These are phyloP conservation scores for Fusarium gaditjirri DNA, from an alignment of 2,329 filamentous ascomycete species.

Conservation along the genomic window DNA sequence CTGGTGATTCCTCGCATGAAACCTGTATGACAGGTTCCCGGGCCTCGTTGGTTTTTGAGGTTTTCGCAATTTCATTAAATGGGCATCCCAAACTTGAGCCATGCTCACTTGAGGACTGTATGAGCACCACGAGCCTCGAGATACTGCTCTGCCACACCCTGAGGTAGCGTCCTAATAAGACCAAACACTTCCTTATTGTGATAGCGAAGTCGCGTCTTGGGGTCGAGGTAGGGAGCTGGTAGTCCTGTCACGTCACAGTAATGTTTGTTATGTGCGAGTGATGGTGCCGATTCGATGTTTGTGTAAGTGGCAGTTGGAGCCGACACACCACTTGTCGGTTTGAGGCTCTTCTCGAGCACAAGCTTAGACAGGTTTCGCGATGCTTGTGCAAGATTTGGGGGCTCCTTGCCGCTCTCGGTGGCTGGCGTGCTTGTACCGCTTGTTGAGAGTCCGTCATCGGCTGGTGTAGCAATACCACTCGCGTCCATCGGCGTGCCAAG, in stretches of 20 bases:
- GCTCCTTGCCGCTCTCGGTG: conserved; percentile 54
- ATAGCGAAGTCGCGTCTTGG: conserved; percentile 93
- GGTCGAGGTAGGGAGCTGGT: conserved; percentile 90
- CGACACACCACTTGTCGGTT: conserved; percentile 46
- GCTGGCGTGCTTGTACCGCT: conserved; percentile 69
- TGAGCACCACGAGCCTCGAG: conserved; percentile 91
- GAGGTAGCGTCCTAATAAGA: conserved; percentile 81
- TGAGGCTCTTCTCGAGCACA: conserved; percentile 84
- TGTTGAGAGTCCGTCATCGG: conserved; percentile 65
- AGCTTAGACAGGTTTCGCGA: conserved; percentile 87
- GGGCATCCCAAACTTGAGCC: background rate
- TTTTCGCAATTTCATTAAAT: conserved; percentile 9
- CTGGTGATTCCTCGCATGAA: conserved; percentile 11
- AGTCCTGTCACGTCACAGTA: conserved; percentile 98
- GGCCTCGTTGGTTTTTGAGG: background rate
- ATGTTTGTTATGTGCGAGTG: conserved; percentile 82
- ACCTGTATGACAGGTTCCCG: background rate
- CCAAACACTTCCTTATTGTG: conserved; percentile 93
- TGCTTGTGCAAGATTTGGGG: conserved; percentile 85
- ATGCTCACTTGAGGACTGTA: conserved; percentile 83
- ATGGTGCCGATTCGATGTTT: conserved; percentile 95
- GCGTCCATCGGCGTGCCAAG: conserved; percentile 80
- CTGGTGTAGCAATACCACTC: conserved; percentile 79
- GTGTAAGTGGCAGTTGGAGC: conserved; percentile 88
- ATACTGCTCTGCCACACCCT: conserved; percentile 87